phyloP scores from a whole-genome alignment of 768 basidiomycete genomes.

The Cystofilobasidium capitatum region DNA sequence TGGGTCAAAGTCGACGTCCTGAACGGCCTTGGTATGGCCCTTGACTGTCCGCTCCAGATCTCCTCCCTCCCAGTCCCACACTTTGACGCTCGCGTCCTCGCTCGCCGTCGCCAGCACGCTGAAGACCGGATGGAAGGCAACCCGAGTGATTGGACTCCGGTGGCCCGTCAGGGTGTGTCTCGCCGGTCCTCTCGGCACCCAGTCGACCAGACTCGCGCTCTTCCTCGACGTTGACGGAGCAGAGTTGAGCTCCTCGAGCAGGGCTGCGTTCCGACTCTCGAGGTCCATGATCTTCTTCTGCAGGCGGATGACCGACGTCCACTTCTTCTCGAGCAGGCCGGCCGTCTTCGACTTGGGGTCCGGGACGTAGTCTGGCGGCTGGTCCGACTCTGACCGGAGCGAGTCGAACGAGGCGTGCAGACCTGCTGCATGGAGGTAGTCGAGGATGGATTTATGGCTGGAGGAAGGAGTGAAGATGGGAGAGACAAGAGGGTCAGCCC shows the following conservation, averaged over 20 bases:
- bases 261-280: conserved; percentile 66
- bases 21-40: conserved; percentile 80
- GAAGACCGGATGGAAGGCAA: conserved; percentile 80
- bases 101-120: conserved; percentile 73
- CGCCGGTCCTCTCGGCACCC: conserved; percentile 79
- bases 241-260: conserved; percentile 62
- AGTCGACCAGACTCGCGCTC: conserved; percentile 52
- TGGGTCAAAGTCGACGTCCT: conserved; percentile 78
- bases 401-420: conserved; percentile 35
- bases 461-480: neutral
- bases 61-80: conserved; percentile 95
- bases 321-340: conserved; percentile 90
- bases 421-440: conserved; percentile 38
- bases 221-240: conserved; percentile 43
- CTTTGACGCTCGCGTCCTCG: conserved; percentile 80
- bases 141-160: conserved; percentile 61
- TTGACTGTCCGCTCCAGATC: conserved; percentile 86
- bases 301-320: conserved; percentile 89
- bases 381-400: conserved; percentile 37
- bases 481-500: neutral
- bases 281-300: conserved; percentile 99
- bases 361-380: conserved; percentile 32
- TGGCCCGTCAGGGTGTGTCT: conserved; percentile 68
- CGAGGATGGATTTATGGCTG: conserved; percentile 40
- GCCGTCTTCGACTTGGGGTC: conserved; percentile 80